Evolutionary conservation across 2,329 filamentous ascomycete species (phyloP), one percentile per base, ranked within the genome.

Genomic region (Pseudodiploospora longispora): DNA sequence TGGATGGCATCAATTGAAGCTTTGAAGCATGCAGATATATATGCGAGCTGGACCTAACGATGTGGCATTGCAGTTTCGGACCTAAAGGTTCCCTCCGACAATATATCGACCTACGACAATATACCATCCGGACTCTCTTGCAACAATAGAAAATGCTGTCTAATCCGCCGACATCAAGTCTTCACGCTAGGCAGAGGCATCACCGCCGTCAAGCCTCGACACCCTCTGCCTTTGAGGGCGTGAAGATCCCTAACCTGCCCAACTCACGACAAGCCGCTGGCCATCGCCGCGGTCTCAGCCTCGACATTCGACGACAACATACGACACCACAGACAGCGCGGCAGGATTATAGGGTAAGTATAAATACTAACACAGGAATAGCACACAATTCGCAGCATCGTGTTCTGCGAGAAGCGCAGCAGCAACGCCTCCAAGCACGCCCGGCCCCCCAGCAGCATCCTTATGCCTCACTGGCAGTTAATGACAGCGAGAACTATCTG

Each of bases 201-300:
- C 88, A 95, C 71, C 79, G 87, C 66, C 85, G 89, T 70, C 88
- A 95, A 73, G 83, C 87, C 60, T 95, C 89, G 59, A 91, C 86
- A 61, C 86, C 87, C 52, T 79, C 77, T 66, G 78, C 77, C 64
- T 86, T 87, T 69, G 86, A 91, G 64, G 79, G 80, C 59, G 77
- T 80, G 62, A 85, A 82, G 76, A 79, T 82, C 68, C 70, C 68
- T 47, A 77, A 74, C 68, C 74, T 85, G 69, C 78, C 82, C 59
- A 75, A 66, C 47, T 72, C 66, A 61, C 67, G 62, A 50, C 57
- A 53, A 46, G 62, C 59, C 56, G 60, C 69, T 55, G 70, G 74
- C 63, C 87, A 94, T 69, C 83, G 87, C 67, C 78, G 87, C 64
- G 90, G 89, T 60, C 80, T 90, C 69, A 93, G 86, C 70, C 75